These are phyloP conservation scores for Starmera pachycereana DNA, from an alignment of 805 yeast species.

Conservation along the genomic window DNA sequence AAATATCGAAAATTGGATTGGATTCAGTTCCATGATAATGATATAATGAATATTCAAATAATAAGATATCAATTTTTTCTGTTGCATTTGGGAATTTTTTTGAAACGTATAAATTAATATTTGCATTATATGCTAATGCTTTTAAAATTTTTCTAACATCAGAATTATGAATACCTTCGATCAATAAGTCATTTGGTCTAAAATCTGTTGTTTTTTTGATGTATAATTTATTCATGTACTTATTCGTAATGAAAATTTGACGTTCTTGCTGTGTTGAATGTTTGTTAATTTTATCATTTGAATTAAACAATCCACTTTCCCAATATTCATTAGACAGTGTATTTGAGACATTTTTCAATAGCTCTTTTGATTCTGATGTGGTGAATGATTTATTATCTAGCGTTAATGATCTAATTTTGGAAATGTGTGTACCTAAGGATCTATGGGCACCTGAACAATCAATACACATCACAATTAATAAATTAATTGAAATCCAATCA, in stretches of 20 bases:
- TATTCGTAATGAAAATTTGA: conserved; percentile 48
- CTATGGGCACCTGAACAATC: conserved; percentile 87
- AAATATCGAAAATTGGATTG: conserved; percentile 32
- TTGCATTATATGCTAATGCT: conserved; percentile 38
- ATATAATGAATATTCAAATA: conserved; percentile 45
- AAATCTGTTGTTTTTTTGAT: conserved; percentile 13
- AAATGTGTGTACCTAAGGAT: conserved; percentile 71
- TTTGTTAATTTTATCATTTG: conserved; percentile 21
- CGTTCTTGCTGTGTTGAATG: conserved; percentile 35
- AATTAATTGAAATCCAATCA: conserved; percentile 81
- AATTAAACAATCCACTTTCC: conserved; percentile 30
- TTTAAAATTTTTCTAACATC: conserved; percentile 33
- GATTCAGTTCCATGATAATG: conserved; percentile 23
- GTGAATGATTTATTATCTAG: conserved; percentile 50
- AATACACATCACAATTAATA: conserved; percentile 65
- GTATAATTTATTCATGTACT: conserved; percentile 49
- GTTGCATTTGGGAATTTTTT: conserved; percentile 8
- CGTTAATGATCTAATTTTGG: conserved; percentile 70
- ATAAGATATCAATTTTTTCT: conserved; percentile 16
- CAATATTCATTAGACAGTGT: conserved; percentile 44
- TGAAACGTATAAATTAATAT: conserved; percentile 31
- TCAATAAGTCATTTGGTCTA: conserved; percentile 26
- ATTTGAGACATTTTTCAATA: conserved; percentile 51
- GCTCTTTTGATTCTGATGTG: conserved; percentile 45
- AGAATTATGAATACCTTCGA: conserved; percentile 44